Evolutionary conservation across 2,329 filamentous ascomycete genomes (phyloP).

Genomic region (Fusarium sp.): DNA sequence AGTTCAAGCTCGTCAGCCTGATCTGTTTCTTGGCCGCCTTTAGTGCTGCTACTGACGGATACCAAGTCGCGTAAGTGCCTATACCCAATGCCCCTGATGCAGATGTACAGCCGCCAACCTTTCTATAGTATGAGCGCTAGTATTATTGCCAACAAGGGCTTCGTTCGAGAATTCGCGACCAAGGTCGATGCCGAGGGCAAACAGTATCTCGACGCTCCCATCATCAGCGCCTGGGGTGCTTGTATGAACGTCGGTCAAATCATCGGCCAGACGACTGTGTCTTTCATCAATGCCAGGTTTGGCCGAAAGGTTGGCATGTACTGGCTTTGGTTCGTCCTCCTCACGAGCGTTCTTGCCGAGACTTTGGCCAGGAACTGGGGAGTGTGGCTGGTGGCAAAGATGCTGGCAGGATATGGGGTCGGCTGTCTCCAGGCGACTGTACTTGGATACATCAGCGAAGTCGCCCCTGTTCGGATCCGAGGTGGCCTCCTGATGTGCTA

Average conservation of each 20-base stretch:
- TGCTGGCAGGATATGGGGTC: not conserved
- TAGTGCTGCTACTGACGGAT: not conserved
- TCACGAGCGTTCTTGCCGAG: not conserved
- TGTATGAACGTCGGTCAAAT: constrained; percentile 55
- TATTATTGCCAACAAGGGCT: not conserved
- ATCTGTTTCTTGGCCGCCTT: not conserved
- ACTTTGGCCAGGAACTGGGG: not conserved
- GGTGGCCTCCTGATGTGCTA: constrained; percentile 55
- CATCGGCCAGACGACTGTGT: constrained; percentile 50
- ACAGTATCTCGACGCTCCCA: constrained; percentile 48
- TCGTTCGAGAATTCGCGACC: not conserved
- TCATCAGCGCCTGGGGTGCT: constrained; percentile 53
- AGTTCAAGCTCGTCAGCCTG: not conserved
- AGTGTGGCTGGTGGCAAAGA: not conserved
- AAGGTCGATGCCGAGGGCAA: not conserved
- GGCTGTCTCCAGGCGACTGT: not conserved
- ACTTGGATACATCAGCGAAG: constrained; percentile 3
- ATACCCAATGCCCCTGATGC: not conserved
- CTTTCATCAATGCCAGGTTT: constrained; percentile 41
- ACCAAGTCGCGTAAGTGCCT: not conserved
- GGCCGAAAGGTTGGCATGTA: not conserved
- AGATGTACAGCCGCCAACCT: not conserved
- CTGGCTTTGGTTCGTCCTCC: not conserved
- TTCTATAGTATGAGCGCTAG: not conserved
- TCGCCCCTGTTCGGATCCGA: constrained; percentile 54